Percentiles rank a stretch among this genome's conserved stretches.
phyloP scores from a whole-genome alignment of 768 basidiomycete genomes.

The Russula foetens region DNA sequence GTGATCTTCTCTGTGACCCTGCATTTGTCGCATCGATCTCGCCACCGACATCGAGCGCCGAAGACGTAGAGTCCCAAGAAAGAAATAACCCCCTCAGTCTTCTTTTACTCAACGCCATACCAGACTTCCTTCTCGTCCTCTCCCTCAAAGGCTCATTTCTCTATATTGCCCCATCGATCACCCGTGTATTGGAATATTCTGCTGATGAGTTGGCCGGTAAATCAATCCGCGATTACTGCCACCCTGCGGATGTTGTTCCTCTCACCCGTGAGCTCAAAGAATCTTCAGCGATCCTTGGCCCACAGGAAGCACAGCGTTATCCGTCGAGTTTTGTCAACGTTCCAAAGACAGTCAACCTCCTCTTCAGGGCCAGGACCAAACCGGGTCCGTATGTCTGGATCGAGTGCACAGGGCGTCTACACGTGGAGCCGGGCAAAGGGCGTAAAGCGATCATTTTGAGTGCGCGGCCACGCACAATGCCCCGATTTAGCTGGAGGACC shows the following conservation, averaged over 20 bases:
- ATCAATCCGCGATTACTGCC: conserved; percentile 73
- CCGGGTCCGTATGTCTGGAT: conserved; percentile 72
- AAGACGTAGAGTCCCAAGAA: conserved; percentile 26
- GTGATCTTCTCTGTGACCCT: conserved; percentile 38
- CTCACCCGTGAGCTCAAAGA: conserved; percentile 91
- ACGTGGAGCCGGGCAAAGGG: conserved; percentile 90
- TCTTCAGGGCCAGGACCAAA: conserved; percentile 78
- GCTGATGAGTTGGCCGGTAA: conserved; percentile 77
- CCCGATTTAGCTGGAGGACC: conserved; percentile 50
- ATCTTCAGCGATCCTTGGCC: conserved; percentile 29
- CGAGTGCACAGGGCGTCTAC: conserved; percentile 80
- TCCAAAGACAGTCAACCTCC: conserved; percentile 65
- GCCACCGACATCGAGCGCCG: conserved; percentile 18
- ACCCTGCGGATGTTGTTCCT: conserved; percentile 84
- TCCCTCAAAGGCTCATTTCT: conserved; percentile 89
- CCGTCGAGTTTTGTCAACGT: neutral
- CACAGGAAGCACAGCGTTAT: conserved; percentile 20
- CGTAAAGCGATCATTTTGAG: conserved; percentile 90
- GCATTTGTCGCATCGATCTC: conserved; percentile 36
- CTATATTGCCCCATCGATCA: conserved; percentile 81
- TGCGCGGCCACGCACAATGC: conserved; percentile 66
- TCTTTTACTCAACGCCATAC: conserved; percentile 50
- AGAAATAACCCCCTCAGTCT: conserved; percentile 45
- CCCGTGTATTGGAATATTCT: conserved; percentile 75
- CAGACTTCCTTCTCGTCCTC: conserved; percentile 86